Evolutionary conservation across 2,329 filamentous ascomycete genomes (phyloP).

Genomic region (Scedosporium apiospermum): DNA sequence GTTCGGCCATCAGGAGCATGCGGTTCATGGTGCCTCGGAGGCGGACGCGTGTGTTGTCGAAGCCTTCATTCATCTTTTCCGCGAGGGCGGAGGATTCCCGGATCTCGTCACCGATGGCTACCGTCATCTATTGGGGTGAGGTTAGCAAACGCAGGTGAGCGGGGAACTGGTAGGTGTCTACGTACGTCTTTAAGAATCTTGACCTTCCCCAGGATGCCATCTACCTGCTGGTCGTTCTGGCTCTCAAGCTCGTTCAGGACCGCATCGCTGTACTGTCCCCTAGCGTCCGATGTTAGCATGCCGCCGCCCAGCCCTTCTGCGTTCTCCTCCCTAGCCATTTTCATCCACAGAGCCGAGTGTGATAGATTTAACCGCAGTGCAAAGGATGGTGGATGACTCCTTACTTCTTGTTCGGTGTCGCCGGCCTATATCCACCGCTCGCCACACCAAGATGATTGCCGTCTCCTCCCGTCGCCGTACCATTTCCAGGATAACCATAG

Average conservation of each 20-base stretch:
- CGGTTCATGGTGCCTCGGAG: conserved; percentile 90
- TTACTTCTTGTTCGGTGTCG: conserved; percentile 63
- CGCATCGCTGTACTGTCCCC: conserved; percentile 86
- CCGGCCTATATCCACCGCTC: conserved; percentile 44
- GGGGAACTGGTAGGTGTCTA: not conserved
- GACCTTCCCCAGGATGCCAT: conserved; percentile 86
- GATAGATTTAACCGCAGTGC: not conserved
- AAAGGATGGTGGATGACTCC: conserved; percentile 11
- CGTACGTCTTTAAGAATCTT: conserved; percentile 79
- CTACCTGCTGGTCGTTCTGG: conserved; percentile 85
- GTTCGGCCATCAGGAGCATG: conserved; percentile 92
- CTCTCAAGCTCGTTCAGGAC: conserved; percentile 90
- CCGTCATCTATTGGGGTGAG: conserved; percentile 55
- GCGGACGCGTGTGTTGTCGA: conserved; percentile 73
- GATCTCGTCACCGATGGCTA: conserved; percentile 92
- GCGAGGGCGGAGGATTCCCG: conserved; percentile 78
- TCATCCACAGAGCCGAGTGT: not conserved
- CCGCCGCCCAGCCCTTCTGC: not conserved
- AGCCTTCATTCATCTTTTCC: conserved; percentile 92
- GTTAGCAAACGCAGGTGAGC: not conserved
- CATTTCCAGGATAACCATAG: conserved; percentile 30
- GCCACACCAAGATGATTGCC: conserved; percentile 15
- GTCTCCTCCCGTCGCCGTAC: conserved; percentile 6
- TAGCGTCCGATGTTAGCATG: conserved; percentile 20
- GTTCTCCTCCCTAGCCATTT: not conserved